Conservation (phyloP, 495 filamentous ascomycete species). For the Aspergillus baeticus region DNA sequence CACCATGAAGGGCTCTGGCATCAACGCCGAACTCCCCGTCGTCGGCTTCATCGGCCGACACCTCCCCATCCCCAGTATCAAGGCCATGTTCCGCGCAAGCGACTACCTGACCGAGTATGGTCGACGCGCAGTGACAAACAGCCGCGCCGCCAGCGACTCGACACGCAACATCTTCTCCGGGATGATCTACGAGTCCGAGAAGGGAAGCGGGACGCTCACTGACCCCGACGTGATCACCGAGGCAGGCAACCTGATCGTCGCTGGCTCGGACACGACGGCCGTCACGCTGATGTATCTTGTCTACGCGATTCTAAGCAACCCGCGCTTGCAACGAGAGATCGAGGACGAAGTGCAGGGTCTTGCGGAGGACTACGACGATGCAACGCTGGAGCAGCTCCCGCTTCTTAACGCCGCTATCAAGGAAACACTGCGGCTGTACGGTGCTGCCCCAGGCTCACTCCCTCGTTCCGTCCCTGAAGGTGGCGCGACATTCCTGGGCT, state of each 20-base stretch:
- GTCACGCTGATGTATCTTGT: constrained; percentile 41
- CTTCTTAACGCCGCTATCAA: constrained; percentile 50
- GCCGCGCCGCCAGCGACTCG: background rate
- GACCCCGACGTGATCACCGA: constrained; percentile 33
- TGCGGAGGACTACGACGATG: constrained; percentile 19
- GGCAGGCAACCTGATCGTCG: constrained; percentile 40
- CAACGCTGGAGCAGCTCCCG: constrained; percentile 31
- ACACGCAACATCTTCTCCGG: constrained; percentile 14
- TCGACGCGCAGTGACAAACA: constrained; percentile 9
- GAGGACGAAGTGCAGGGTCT: constrained; percentile 23
- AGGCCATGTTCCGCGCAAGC: constrained; percentile 15
- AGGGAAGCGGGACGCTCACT: constrained; percentile 22
- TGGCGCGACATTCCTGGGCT: constrained; percentile 19
- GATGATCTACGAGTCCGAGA: constrained; percentile 33
- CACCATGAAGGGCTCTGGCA: constrained; percentile 11
- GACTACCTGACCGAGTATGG: constrained; percentile 13
- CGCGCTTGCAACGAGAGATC: constrained; percentile 19
- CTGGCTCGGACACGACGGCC: constrained; percentile 43
- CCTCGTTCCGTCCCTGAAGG: constrained; percentile 25
- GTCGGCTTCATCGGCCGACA: constrained; percentile 17
- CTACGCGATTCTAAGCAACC: constrained; percentile 24
- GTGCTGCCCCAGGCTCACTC: constrained; percentile 38
- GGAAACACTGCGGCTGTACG: constrained; percentile 51
- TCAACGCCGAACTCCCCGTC: constrained; percentile 14
- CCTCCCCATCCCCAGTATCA: constrained; percentile 18